Conservation (phyloP, 371 early-diverging fungal species). For the Racocetra persica region DNA sequence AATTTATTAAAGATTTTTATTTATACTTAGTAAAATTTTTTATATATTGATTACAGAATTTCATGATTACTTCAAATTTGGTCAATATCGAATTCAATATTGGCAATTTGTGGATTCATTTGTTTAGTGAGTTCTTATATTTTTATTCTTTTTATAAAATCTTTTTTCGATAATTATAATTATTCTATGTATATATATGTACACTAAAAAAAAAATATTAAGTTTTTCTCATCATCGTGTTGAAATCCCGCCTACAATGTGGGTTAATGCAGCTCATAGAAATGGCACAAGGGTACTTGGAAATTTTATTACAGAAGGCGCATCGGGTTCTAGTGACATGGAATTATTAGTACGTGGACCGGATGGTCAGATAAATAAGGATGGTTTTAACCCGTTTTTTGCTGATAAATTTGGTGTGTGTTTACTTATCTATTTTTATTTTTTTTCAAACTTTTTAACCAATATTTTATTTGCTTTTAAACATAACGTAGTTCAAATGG, state of each 20-base stretch:
- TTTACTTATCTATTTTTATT: neutral
- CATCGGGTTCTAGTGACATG: slow-evolving; percentile 52
- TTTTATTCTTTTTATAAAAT: neutral
- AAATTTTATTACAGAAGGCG: slow-evolving; percentile 60
- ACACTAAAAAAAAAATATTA: neutral
- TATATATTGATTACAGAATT: slow-evolving; percentile 54
- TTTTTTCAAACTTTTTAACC: no score
- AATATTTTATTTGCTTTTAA: no score
- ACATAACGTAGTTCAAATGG: slow-evolving; percentile 58
- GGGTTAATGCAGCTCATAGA: slow-evolving; percentile 69
- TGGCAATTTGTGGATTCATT: slow-evolving; percentile 69
- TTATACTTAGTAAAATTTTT: no score
- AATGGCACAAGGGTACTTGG: slow-evolving; percentile 66
- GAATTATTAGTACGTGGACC: slow-evolving; percentile 57
- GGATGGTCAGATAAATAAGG: slow-evolving; percentile 38
- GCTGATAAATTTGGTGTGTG: slow-evolving; percentile 63
- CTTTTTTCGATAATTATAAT: neutral
- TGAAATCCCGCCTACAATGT: slow-evolving; percentile 66
- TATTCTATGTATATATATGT: neutral
- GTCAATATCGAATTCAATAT: slow-evolving; percentile 57
- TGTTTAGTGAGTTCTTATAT: slow-evolving; percentile 54
- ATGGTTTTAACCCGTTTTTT: slow-evolving; percentile 51
- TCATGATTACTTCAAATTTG: slow-evolving; percentile 56
- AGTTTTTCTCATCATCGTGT: slow-evolving; percentile 66
- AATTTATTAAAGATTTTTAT: no score